Percentiles rank a stretch among this genome's conserved stretches.
phyloP scores from a whole-genome alignment of 768 basidiomycete species.

The Gymnopilus dilepis region DNA sequence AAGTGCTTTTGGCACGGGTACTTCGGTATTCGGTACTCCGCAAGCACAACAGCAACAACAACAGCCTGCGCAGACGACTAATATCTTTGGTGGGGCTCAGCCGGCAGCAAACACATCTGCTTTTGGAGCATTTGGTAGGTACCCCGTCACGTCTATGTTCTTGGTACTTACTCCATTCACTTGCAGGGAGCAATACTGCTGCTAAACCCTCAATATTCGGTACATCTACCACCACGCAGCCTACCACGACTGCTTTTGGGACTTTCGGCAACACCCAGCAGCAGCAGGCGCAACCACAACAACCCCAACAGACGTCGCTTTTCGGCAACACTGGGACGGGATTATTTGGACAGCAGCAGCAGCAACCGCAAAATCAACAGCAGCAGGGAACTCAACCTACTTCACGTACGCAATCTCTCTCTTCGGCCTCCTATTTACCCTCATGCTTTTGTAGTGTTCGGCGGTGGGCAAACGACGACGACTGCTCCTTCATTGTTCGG shows the following conservation, averaged over 20 bases:
- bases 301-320: conserved; percentile 30
- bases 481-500: conserved; percentile 25
- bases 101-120: conserved; percentile 24
- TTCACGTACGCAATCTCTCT: conserved; percentile 18
- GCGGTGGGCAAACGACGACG: conserved; percentile 20
- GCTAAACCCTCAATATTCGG: conserved; percentile 28
- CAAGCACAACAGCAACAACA: conserved; percentile 29
- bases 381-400: conserved; percentile 25
- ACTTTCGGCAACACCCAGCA: conserved; percentile 24
- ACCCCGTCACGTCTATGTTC: neutral
- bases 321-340: conserved; percentile 21
- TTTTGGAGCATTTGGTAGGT: conserved; percentile 24
- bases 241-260: conserved; percentile 20
- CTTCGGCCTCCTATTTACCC: neutral
- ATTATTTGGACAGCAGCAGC: conserved; percentile 26
- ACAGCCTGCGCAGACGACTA: conserved; percentile 31
- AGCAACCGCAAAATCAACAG: conserved; percentile 27
- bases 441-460: conserved; percentile 24
- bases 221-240: conserved; percentile 21
- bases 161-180: neutral
- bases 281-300: conserved; percentile 27
- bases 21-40: conserved; percentile 26
- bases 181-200: conserved; percentile 11
- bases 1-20: conserved; percentile 40
- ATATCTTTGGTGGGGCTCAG: conserved; percentile 21